These are phyloP conservation scores for Paramecium primaurelia DNA, from an alignment of 73 alveolate species.

Conservation along the genomic window DNA sequence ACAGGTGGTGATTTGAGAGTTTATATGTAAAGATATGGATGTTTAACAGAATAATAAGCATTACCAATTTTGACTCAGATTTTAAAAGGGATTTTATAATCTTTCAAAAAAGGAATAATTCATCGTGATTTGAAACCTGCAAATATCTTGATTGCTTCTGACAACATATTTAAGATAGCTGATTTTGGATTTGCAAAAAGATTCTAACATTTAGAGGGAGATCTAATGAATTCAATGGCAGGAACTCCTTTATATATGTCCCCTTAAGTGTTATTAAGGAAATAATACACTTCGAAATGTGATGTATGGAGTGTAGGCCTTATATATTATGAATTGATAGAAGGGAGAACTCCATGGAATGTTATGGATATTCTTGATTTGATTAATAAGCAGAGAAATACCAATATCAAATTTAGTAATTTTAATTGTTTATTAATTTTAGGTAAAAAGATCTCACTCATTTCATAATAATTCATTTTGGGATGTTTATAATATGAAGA, in stretches of 20 bases:
- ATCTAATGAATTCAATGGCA: slow-evolving; percentile 56
- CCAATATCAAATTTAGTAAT: neutral
- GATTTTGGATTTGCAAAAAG: slow-evolving; percentile 64
- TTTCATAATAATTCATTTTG: neutral
- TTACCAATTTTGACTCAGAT: slow-evolving; percentile 42
- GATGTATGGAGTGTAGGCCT: slow-evolving; percentile 66
- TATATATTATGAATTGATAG: slow-evolving; percentile 49
- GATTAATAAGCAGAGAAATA: slow-evolving; percentile 30
- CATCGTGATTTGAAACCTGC: slow-evolving; percentile 74
- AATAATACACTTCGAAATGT: slow-evolving; percentile 44
- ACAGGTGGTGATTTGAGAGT: slow-evolving; percentile 63
- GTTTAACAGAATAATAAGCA: slow-evolving; percentile 3
- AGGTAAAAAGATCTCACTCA: neutral
- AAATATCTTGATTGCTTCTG: slow-evolving; percentile 55
- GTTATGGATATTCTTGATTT: slow-evolving; percentile 43
- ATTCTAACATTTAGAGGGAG: slow-evolving; percentile 44
- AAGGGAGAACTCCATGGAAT: slow-evolving; percentile 64
- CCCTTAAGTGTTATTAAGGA: slow-evolving; percentile 53
- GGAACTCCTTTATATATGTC: slow-evolving; percentile 66
- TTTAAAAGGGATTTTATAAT: slow-evolving; percentile 40
- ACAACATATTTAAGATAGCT: slow-evolving; percentile 56
- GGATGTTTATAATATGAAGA: slow-evolving; percentile 35
- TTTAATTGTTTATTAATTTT: neutral
- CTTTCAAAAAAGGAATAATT: slow-evolving; percentile 53
- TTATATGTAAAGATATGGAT: slow-evolving; percentile 35